phyloP scores from a whole-genome alignment of 2,329 filamentous ascomycete species.

The Aspergillus fischeri region DNA sequence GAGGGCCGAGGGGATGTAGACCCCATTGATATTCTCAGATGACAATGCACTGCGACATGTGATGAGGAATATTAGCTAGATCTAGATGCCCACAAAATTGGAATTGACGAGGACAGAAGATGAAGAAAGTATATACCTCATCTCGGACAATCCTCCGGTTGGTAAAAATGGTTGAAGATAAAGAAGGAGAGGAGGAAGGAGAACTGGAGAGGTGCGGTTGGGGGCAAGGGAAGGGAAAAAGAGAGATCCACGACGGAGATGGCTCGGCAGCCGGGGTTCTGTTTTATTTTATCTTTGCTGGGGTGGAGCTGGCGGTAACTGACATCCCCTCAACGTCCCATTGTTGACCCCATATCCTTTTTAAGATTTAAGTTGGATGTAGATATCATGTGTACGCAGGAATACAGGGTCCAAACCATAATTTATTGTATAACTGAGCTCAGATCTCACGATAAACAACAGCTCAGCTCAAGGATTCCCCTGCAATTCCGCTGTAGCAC shows the following conservation, averaged over 20 bases:
- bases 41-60: slow-evolving; percentile 26
- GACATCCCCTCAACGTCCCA: neutral
- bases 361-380: neutral
- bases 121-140: slow-evolving; percentile 25
- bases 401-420: neutral
- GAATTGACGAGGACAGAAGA: neutral
- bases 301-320: neutral
- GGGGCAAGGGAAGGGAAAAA: slow-evolving; percentile 5
- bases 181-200: slow-evolving; percentile 1
- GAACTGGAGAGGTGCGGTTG: neutral
- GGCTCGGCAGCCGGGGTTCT: neutral
- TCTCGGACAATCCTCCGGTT: slow-evolving; percentile 16
- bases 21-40: slow-evolving; percentile 64
- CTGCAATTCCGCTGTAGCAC: neutral
- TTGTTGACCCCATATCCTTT: neutral
- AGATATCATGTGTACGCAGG: neutral
- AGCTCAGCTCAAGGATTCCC: neutral
- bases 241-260: slow-evolving; percentile 3
- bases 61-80: slow-evolving; percentile 10
- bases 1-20: slow-evolving; percentile 79
- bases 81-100: neutral
- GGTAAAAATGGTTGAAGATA: neutral
- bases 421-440: neutral
- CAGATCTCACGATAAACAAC: neutral
- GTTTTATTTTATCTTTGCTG: neutral